Conservation (phyloP, 805 yeast species). For the Candida ortonii region DNA sequence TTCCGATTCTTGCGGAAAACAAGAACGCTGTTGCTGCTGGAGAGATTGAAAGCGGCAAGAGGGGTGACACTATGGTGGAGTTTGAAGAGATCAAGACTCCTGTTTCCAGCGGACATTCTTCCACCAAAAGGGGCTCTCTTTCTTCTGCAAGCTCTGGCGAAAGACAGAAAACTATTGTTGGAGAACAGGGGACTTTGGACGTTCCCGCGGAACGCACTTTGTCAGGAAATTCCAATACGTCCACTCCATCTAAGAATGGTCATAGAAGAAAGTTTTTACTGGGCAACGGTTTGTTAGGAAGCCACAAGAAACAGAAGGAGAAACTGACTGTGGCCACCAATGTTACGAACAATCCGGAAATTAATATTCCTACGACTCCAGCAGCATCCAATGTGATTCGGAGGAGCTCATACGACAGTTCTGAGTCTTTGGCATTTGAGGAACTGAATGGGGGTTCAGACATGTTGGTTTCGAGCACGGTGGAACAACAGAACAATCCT, state of each 20-base stretch:
- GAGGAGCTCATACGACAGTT: constrained; percentile 44
- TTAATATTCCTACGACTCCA: constrained; percentile 35
- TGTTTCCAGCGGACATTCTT: constrained; percentile 20
- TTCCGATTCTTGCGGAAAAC: constrained; percentile 3
- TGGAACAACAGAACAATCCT: constrained; percentile 44
- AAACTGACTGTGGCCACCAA: constrained; percentile 33
- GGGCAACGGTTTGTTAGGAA: constrained; percentile 53
- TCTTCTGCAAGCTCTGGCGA: constrained; percentile 22
- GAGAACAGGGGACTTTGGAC: constrained; percentile 17
- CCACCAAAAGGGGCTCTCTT: constrained; percentile 20
- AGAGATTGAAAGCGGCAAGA: no score
- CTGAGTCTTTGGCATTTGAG: constrained; percentile 61
- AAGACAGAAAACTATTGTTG: constrained; percentile 10
- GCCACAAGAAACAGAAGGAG: constrained; percentile 49
- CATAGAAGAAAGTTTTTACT: constrained; percentile 65
- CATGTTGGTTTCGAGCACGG: constrained; percentile 57
- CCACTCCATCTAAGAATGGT: constrained; percentile 35
- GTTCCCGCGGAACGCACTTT: constrained; percentile 17
- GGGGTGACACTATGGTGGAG: constrained; percentile 20
- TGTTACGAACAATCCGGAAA: constrained; percentile 48
- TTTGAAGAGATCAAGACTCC: constrained; percentile 14
- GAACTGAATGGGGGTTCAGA: constrained; percentile 51
- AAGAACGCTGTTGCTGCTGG: constrained; percentile 17
- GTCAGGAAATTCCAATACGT: constrained; percentile 27
- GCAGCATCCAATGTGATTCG: constrained; percentile 37